Base-by-base conservation (phyloP, 257 asterid species). In the Solanum arcanum region DNA sequence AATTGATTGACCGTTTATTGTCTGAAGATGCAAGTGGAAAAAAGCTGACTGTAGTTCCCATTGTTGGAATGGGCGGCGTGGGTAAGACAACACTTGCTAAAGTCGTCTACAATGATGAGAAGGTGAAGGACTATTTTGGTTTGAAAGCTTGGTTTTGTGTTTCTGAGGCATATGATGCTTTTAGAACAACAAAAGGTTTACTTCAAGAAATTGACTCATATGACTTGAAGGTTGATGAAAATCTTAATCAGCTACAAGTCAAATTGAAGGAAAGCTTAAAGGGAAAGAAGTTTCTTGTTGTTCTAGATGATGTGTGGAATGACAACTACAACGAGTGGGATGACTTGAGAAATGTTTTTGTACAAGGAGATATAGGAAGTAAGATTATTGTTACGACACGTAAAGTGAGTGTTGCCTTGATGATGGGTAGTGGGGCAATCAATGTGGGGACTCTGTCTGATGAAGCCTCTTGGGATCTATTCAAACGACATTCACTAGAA, bases 61-160 rank as follows among this genome's bases (percentile, higher is more conserved):
- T 64, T n/a, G 72, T 64, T 64, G 72, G 72, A 64, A 64, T 64
- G 72, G 72, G 72, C 3, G 72, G 72, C 33, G 2, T 11, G 16
- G 97, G 95, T 83, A 94, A 93, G 89, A 94, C 94, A 3, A 94
- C 95, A 33, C 92, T 94, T 74, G 93, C 96, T 75, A 93, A 93
- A 84, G 83, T 87, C 2, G 93, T 91, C 72, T 93, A 90, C 70
- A 91, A 93, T 59, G 93, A 93, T 83, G 81, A 49, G 59, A 78
- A 5, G 39, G 88, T 93, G 69, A 90, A 35, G 87, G 14, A 82
- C 16, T 84, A 87, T 76, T 94, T 94, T 21, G 88, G 84, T 29
- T 88, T 77, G 74, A 83, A 89, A 87, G 93, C 90, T 56, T 93
- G 96, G 97, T 88, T 88, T 25, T 91, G 95, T 86, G 94, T 94